Conservation (phyloP, 2,329 filamentous ascomycete species). For the Fusarium nisikadoi region DNA sequence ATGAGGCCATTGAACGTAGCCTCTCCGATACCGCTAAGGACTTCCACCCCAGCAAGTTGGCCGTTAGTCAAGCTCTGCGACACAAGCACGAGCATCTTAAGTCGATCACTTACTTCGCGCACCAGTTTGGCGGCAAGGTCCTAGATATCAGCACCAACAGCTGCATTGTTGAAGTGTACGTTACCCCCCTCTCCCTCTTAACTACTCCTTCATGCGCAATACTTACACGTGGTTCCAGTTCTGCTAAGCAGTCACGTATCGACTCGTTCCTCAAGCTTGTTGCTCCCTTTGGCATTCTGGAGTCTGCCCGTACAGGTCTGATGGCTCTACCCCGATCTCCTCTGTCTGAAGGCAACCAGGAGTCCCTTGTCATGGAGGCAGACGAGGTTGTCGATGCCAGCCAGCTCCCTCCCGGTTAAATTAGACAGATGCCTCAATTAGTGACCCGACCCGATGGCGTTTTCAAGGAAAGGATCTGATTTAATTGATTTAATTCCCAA, state of each 20-base stretch:
- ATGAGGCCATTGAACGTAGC: conserved; percentile 52
- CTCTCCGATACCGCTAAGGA: conserved; percentile 67
- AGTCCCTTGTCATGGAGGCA: conserved; percentile 80
- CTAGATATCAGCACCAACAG: conserved; percentile 98
- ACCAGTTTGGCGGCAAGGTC: conserved; percentile 98
- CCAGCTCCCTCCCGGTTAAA: conserved; percentile 88
- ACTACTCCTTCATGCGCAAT: not conserved
- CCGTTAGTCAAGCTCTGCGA: conserved; percentile 86
- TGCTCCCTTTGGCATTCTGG: conserved; percentile 92
- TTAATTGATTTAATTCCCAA: conserved; percentile 44
- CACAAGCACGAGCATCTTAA: conserved; percentile 98
- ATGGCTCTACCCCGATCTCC: conserved; percentile 97
- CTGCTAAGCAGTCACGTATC: conserved; percentile 91
- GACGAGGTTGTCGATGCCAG: conserved; percentile 95
- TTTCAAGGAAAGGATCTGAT: conserved; percentile 43
- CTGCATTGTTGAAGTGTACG: conserved; percentile 97
- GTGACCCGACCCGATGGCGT: conserved; percentile 40
- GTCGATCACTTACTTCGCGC: conserved; percentile 94
- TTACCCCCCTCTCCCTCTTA: conserved; percentile 35
- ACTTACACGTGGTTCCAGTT: conserved; percentile 61
- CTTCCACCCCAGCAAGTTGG: conserved; percentile 90
- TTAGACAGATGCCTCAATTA: conserved; percentile 24
- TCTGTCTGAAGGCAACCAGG: conserved; percentile 78
- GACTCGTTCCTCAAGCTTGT: conserved; percentile 98
- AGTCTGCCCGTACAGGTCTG: conserved; percentile 93